A percentile compares a stretch with the other conserved stretches of the same genome.
phyloP scores from a whole-genome alignment of 192 early-diverging fungal genomes.

The Powellomyces hirtus region DNA sequence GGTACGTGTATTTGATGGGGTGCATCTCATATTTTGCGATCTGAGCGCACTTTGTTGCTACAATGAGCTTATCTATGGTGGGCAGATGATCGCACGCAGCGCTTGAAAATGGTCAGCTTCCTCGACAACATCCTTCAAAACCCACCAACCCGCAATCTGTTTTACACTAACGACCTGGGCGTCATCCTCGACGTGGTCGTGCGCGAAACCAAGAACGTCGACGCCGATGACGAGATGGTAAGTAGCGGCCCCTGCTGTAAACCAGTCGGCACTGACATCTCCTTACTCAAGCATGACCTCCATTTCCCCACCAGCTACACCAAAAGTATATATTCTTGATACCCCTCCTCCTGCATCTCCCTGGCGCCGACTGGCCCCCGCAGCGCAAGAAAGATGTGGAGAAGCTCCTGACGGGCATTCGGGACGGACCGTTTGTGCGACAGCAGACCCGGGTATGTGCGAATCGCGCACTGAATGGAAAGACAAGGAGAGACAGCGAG shows the following conservation, averaged over 20 bases:
- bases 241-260: too few species aligned
- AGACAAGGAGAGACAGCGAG: conserved; percentile 4
- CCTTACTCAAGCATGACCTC: too few species aligned
- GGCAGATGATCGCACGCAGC: conserved; percentile 9
- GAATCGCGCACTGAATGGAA: conserved; percentile 35
- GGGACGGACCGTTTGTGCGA: conserved; percentile 21
- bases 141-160: conserved; percentile 60
- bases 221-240: conserved; percentile 62
- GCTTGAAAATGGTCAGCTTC: conserved; percentile 53
- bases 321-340: conserved; percentile 41
- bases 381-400: conserved; percentile 1
- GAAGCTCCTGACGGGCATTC: conserved; percentile 12
- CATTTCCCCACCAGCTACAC: conserved; percentile 27
- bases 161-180: conserved; percentile 90
- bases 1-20: conserved; percentile 47
- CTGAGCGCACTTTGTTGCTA: background rate
- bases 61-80: too few species aligned
- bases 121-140: conserved; percentile 69
- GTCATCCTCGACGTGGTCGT: conserved; percentile 86
- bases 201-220: conserved; percentile 75
- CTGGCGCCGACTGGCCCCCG: background rate
- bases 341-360: conserved; percentile 25
- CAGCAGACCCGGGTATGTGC: conserved; percentile 12
- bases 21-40: background rate
- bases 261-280: too few species aligned